Percentiles rank a stretch among this genome's conserved stretches.
Conservation (phyloP, 192 early-diverging fungal genomes). For the Linnemannia zychae region DNA sequence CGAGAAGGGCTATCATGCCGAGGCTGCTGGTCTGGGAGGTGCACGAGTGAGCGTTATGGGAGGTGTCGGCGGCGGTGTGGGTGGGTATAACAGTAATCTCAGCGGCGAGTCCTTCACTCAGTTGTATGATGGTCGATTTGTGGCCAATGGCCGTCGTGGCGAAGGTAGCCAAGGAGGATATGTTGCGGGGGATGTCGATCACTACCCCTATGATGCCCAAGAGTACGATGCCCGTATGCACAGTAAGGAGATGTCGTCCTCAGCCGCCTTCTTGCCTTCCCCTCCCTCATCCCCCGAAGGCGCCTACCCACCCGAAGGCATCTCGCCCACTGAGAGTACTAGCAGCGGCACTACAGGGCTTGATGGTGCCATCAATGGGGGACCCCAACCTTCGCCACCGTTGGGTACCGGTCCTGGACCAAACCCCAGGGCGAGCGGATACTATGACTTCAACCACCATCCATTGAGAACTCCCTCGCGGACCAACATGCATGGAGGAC, state of each 20-base stretch:
- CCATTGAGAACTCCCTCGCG: not conserved
- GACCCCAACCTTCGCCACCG: not conserved
- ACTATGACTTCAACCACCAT: not conserved
- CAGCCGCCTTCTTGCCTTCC: not conserved
- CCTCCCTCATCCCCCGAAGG: not conserved
- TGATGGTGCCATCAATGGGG: not conserved
- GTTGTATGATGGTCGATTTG: slow-evolving; percentile 15
- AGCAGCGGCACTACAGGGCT: not conserved
- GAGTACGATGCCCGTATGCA: not conserved
- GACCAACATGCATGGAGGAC: not conserved
- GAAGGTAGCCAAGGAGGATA: not conserved
- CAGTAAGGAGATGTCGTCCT: not conserved
- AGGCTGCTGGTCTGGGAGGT: slow-evolving; percentile 27
- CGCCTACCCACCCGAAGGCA: not conserved
- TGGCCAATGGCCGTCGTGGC: slow-evolving; percentile 21
- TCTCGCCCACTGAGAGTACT: not conserved
- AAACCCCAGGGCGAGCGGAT: not conserved
- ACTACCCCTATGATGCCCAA: slow-evolving; percentile 5
- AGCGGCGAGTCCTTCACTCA: slow-evolving; percentile 14
- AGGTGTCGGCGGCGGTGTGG: not conserved
- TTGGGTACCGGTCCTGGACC: not conserved
- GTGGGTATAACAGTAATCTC: not conserved
- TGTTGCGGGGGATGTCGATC: not conserved
- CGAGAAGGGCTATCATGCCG: slow-evolving; percentile 31
- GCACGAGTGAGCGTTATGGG: not conserved